Conservation (phyloP, 2,329 filamentous ascomycete species). For the Paramyrothecium roridum region DNA sequence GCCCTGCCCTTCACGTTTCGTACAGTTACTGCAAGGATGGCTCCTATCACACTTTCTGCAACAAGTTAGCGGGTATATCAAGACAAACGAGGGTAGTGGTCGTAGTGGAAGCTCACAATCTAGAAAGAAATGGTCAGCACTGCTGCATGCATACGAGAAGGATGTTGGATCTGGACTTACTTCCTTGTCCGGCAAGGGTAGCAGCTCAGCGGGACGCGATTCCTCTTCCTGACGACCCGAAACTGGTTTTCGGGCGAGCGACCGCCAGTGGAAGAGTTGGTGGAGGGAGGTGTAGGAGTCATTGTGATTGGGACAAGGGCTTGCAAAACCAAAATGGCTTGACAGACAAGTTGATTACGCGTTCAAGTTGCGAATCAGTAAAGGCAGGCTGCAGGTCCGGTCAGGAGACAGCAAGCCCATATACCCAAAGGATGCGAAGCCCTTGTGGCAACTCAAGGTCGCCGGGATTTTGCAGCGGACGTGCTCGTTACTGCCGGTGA, state of each 20-base stretch:
- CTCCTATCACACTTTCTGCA: slow-evolving; percentile 86
- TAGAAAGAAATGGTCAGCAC: slow-evolving; percentile 22
- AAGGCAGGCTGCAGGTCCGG: background rate
- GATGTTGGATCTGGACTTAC: slow-evolving; percentile 41
- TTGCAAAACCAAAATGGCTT: slow-evolving; percentile 15
- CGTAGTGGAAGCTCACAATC: slow-evolving; percentile 26
- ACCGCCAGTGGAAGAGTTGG: slow-evolving; percentile 69
- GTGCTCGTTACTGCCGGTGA: background rate
- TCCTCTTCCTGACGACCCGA: slow-evolving; percentile 85
- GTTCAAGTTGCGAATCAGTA: background rate
- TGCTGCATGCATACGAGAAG: slow-evolving; percentile 1
- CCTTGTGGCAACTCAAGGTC: background rate
- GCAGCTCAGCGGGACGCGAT: slow-evolving; percentile 87
- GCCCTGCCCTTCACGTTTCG: slow-evolving; percentile 83
- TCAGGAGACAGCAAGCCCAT: background rate
- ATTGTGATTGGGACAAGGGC: slow-evolving; percentile 38
- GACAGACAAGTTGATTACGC: slow-evolving; percentile 12
- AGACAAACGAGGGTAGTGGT: background rate
- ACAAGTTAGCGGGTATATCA: background rate
- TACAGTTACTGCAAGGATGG: slow-evolving; percentile 90
- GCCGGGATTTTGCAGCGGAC: background rate
- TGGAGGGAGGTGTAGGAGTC: slow-evolving; percentile 73
- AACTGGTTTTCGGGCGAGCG: slow-evolving; percentile 85
- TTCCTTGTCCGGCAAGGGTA: slow-evolving; percentile 89
- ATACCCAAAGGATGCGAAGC: background rate